A percentile compares a stretch with the other conserved stretches of the same genome.
Evolutionary conservation across 345 rosid species (phyloP).

Genomic region (Sonneratia alba): DNA sequence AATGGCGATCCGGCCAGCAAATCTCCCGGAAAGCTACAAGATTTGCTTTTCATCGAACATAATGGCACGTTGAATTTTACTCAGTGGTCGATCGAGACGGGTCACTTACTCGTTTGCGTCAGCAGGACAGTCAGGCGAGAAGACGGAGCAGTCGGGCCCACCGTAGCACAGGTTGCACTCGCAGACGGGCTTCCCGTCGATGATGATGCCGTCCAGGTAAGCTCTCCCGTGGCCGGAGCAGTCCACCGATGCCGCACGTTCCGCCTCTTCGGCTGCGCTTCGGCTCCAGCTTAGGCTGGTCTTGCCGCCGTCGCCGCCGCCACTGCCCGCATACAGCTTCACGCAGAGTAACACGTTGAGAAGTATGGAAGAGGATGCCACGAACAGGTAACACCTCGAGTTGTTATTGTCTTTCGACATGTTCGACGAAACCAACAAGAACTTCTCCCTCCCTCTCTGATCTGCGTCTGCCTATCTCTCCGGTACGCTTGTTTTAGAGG

Average conservation of each 20-base stretch:
- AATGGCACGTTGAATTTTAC: too few relatives aligned
- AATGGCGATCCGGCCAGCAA: too few relatives aligned
- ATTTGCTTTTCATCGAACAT: too few relatives aligned
- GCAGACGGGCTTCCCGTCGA: conserved; percentile 25
- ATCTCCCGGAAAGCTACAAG: too few relatives aligned
- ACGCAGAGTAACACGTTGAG: conserved; percentile 11
- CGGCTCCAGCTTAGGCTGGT: conserved; percentile 37
- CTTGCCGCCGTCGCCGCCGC: conserved; percentile 7
- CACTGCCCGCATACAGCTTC: conserved; percentile 9
- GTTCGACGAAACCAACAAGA: not conserved
- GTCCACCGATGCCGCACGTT: conserved; percentile 38
- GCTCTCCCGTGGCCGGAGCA: conserved; percentile 77
- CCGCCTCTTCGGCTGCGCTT: conserved; percentile 53
- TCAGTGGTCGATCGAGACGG: too few relatives aligned
- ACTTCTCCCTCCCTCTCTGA: not conserved
- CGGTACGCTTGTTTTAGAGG: not conserved
- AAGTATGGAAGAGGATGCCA: conserved; percentile 5
- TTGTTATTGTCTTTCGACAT: not conserved
- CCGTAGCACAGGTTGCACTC: conserved; percentile 56
- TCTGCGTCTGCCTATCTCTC: not conserved
- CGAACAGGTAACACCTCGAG: not conserved
- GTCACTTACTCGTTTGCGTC: conserved; percentile 36
- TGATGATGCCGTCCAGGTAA: conserved; percentile 45
- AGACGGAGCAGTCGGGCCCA: conserved; percentile 43
- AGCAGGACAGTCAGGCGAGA: conserved; percentile 31